Evolutionary conservation across 1,139 yeast genomes (phyloP), one percentile per base, ranked within the genome.

Genomic region (Pneumocystis jirovecii): DNA sequence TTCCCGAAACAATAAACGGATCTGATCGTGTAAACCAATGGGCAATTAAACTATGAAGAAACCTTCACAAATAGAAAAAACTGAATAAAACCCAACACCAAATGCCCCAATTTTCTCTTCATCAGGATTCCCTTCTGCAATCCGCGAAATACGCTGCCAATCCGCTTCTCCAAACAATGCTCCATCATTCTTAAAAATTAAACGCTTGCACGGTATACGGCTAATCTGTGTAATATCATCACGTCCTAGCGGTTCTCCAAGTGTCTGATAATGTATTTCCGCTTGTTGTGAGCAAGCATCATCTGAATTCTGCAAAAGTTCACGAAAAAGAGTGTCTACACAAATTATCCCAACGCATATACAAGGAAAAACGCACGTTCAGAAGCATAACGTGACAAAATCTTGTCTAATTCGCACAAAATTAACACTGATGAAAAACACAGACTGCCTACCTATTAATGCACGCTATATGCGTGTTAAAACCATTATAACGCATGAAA

Each of bases 41-140:
- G 3, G 80, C 1, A 79, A 77, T 63, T 75, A 76, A 2, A 77
- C 80, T 5, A 5, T 31, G 35, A 77, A 71, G 1, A 80, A 80
- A 68, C 76, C 76, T 78, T 93, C 97, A 71, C 97, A 96, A 74
- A 93, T 95, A 80, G 93, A 89, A 84, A 93, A 93, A 70, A 91
- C 85, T 61, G 97, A 91, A 84, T 93, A 93, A 85, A 93, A 93
- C 78, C 98, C 98, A 71, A 93, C 97, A 82, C 98, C 98, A 82
- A 93, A 93, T 76, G 95, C 97, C 81, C 98, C 98, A 78, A 93
- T 93, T 89, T 93, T 93, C 68, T 96, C 86, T 69, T 91, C 97
- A 78, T 93, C 97, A 67, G 98, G 80, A 67, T 77, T 77, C 1
- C 80, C 80, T 64, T 76, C 76, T 1, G 80, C 80, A 65, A 77